These are phyloP conservation scores for Mucor velutinosus DNA, from an alignment of 371 early-diverging fungal species.

Conservation along the genomic window DNA sequence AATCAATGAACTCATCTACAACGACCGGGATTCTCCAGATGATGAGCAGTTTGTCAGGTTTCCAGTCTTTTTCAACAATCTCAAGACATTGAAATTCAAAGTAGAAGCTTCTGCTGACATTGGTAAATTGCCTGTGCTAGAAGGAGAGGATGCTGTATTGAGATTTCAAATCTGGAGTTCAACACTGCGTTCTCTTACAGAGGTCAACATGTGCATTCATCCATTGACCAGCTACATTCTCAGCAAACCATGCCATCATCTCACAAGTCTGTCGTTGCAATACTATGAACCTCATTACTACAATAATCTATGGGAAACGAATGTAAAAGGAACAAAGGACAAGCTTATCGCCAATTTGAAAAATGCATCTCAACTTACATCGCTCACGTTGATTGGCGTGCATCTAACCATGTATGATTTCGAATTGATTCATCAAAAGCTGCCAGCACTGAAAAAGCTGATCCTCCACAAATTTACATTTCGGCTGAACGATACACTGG, in stretches of 20 bases:
- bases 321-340: neutral
- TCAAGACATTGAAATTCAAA: neutral
- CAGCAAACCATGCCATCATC: neutral
- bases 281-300: neutral
- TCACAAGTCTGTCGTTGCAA: neutral
- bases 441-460: neutral
- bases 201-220: neutral
- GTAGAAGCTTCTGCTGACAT: neutral
- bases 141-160: neutral
- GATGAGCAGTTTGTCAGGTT: neutral
- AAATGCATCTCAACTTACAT: neutral
- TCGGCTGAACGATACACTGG: neutral
- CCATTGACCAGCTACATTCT: neutral
- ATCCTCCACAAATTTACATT: neutral
- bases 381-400: neutral
- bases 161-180: neutral
- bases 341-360: neutral
- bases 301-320: neutral
- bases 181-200: neutral
- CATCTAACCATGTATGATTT: neutral
- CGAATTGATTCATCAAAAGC: neutral
- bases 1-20: neutral
- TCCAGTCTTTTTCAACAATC: neutral
- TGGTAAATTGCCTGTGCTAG: neutral
- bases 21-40: neutral